A percentile compares a stretch with the other conserved stretches of the same genome.
These are phyloP conservation scores for Calonectria ilicicola DNA, from an alignment of 2,329 filamentous ascomycete genomes.

Conservation along the genomic window DNA sequence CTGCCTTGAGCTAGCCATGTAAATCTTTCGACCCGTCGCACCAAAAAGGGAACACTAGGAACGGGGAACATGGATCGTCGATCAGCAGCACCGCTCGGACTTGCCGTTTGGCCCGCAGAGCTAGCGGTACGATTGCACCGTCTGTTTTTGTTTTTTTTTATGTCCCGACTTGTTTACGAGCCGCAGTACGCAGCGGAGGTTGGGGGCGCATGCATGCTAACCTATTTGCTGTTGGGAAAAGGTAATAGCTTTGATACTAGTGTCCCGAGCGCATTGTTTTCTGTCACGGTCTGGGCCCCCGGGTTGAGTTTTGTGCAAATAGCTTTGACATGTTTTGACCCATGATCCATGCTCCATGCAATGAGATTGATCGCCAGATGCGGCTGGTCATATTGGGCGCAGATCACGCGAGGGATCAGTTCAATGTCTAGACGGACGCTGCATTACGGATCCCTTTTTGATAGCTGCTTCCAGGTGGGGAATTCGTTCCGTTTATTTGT, in stretches of 20 bases:
- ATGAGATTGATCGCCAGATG: background rate
- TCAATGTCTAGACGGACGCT: background rate
- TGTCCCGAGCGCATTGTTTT: background rate
- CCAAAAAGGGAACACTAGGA: background rate
- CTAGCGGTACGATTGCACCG: background rate
- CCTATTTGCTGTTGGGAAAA: background rate
- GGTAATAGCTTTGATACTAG: background rate
- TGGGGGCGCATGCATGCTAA: background rate
- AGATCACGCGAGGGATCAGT: background rate
- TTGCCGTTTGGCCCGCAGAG: conserved; percentile 2
- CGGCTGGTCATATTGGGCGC: background rate
- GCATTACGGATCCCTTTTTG: background rate
- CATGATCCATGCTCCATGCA: background rate
- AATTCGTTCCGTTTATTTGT: background rate
- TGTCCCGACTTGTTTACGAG: background rate
- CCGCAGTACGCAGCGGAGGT: background rate
- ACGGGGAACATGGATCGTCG: background rate
- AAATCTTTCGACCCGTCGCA: background rate
- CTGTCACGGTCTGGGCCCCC: background rate
- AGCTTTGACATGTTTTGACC: background rate
- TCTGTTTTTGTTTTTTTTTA: no score
- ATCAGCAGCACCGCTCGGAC: conserved; percentile 8
- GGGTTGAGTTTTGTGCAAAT: background rate
- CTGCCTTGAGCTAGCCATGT: background rate
- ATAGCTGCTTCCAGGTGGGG: background rate